Percentiles rank a stretch among this genome's conserved stretches.
Evolutionary conservation across 2,329 filamentous ascomycete genomes (phyloP).

Genomic region (Coniochaeta sp.): DNA sequence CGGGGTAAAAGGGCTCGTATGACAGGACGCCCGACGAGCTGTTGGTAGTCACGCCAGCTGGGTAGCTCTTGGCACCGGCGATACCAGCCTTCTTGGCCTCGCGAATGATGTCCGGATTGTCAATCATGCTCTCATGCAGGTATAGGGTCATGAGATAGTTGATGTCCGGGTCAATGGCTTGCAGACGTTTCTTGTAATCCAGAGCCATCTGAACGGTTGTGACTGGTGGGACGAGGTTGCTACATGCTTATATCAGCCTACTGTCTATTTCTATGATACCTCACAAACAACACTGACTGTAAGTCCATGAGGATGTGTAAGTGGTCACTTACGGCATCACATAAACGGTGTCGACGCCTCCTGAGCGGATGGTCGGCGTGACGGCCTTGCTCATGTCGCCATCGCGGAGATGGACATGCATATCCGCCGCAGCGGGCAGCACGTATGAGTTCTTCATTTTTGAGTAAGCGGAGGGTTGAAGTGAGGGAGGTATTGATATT

Average conservation of each 20-base stretch:
- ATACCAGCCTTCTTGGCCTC: conserved; percentile 69
- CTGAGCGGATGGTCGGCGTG: conserved; percentile 42
- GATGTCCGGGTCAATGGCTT: conserved; percentile 53
- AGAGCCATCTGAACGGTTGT: conserved; percentile 56
- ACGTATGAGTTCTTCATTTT: conserved; percentile 30
- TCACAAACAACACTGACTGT: neutral
- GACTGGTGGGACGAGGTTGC: conserved; percentile 52
- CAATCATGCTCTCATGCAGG: conserved; percentile 43
- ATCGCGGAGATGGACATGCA: conserved; percentile 66
- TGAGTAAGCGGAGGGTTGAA: neutral
- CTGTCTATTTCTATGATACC: neutral
- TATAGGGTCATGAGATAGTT: conserved; percentile 70
- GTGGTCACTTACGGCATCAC: conserved; percentile 27
- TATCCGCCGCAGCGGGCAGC: conserved; percentile 59
- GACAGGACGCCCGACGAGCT: conserved; percentile 63
- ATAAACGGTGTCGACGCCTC: conserved; percentile 59
- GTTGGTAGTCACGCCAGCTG: conserved; percentile 55
- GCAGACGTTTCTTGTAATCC: conserved; percentile 56
- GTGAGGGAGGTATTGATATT: neutral
- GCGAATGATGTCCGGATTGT: conserved; percentile 56
- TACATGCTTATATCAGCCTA: conserved; percentile 20
- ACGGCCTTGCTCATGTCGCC: conserved; percentile 56
- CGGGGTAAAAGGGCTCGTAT: conserved; percentile 64
- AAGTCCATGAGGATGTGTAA: conserved; percentile 8
- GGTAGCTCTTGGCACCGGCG: conserved; percentile 65